A percentile compares a stretch with the other conserved stretches of the same genome.
These are phyloP conservation scores for Fennellomyces sp. DNA, from an alignment of 371 early-diverging fungal genomes.

Conservation along the genomic window DNA sequence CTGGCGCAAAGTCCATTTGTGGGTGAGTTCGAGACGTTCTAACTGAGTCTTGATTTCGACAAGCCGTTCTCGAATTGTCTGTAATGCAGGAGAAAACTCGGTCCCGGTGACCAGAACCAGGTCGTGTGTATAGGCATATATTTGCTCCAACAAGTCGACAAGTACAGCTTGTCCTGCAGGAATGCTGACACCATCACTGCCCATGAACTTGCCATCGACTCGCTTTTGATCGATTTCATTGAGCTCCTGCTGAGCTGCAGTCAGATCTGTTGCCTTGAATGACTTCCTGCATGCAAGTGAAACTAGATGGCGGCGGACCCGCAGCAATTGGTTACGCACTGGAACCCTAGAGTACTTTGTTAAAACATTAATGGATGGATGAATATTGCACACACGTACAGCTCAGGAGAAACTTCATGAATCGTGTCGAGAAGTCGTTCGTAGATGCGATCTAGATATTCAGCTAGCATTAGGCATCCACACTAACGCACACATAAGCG, in stretches of 20 bases:
- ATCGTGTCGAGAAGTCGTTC: conserved; percentile 35
- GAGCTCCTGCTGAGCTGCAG: conserved; percentile 65
- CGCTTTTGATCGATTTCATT: conserved; percentile 69
- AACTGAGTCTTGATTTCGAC: conserved; percentile 73
- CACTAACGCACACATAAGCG: background rate
- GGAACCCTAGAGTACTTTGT: conserved; percentile 49
- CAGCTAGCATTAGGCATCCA: background rate
- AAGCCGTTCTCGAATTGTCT: conserved; percentile 72
- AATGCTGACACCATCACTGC: conserved; percentile 50
- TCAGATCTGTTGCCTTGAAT: conserved; percentile 43
- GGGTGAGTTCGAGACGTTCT: conserved; percentile 72
- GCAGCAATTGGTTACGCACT: conserved; percentile 63
- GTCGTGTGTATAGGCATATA: conserved; percentile 77
- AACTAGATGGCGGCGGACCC: conserved; percentile 64
- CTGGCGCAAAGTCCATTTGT: conserved; percentile 85
- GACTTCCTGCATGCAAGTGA: conserved; percentile 46
- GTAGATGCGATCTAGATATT: conserved; percentile 36
- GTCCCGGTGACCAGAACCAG: conserved; percentile 64
- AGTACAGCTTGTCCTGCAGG: conserved; percentile 85
- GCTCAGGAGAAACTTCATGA: conserved; percentile 43
- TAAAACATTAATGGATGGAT: background rate
- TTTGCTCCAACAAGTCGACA: conserved; percentile 75
- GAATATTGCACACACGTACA: conserved; percentile 27
- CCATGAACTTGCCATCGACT: conserved; percentile 74
- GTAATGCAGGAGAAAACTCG: conserved; percentile 59